Evolutionary conservation across 768 basidiomycete species (phyloP).

Genomic region (Gelatoporia subvermispora): DNA sequence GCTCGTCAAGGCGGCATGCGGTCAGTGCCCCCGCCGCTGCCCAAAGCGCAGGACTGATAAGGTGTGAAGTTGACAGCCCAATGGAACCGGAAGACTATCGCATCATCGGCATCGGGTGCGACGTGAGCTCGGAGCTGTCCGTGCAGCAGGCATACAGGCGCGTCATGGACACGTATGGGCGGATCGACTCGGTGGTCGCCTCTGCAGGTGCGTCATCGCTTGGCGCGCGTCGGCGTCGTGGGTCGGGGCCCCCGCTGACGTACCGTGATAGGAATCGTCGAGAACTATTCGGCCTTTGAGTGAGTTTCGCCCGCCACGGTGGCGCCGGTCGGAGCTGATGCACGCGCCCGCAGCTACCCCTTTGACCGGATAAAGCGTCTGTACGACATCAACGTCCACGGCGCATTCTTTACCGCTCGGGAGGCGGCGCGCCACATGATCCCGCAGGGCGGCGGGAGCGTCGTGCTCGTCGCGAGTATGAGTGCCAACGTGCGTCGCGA

Average conservation of each 20-base stretch:
- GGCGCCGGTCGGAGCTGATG: constrained; percentile 11
- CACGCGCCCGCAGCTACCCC: constrained; percentile 61
- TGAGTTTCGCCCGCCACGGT: constrained; percentile 31
- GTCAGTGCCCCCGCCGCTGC: constrained; percentile 24
- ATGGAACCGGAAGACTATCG: constrained; percentile 52
- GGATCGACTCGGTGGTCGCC: constrained; percentile 80
- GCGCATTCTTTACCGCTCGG: constrained; percentile 91
- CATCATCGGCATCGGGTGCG: constrained; percentile 76
- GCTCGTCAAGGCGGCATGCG: constrained; percentile 51
- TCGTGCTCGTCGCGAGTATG: constrained; percentile 89
- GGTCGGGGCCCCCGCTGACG: not conserved
- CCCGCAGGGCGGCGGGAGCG: constrained; percentile 68
- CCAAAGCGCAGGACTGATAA: constrained; percentile 23
- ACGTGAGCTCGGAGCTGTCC: constrained; percentile 78
- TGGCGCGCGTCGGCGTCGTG: not conserved
- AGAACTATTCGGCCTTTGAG: constrained; percentile 87
- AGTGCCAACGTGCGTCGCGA: constrained; percentile 65
- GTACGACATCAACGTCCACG: constrained; percentile 92
- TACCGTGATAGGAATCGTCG: constrained; percentile 60
- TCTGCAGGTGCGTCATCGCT: constrained; percentile 62
- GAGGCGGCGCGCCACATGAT: constrained; percentile 94
- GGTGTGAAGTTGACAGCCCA: constrained; percentile 47
- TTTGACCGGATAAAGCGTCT: constrained; percentile 78
- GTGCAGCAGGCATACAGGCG: constrained; percentile 70
- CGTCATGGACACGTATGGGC: constrained; percentile 61